Conservation (phyloP, 106 monocot species). For the Chionographis japonica region DNA sequence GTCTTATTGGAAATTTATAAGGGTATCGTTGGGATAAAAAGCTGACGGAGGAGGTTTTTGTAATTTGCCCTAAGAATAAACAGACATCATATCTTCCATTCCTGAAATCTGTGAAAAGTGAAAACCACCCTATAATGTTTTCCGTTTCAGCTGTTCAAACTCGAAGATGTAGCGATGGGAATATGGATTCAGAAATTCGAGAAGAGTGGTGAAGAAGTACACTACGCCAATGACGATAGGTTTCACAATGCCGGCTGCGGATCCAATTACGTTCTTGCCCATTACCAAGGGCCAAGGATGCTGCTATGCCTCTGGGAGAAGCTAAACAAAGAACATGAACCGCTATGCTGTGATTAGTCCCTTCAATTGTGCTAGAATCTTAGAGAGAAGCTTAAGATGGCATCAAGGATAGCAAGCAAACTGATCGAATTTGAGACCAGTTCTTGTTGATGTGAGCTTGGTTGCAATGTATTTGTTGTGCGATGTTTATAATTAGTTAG, state of each 20-base stretch:
- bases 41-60: too few relatives aligned
- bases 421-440: too few relatives aligned
- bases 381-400: too few relatives aligned
- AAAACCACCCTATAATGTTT: not conserved
- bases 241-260: slow-evolving; percentile 66
- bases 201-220: slow-evolving; percentile 49
- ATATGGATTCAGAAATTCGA: slow-evolving; percentile 85
- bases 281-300: slow-evolving; percentile 78
- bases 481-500: too few relatives aligned
- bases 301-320: slow-evolving; percentile 88
- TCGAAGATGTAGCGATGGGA: slow-evolving; percentile 95
- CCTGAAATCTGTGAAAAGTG: not conserved
- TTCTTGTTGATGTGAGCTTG: too few relatives aligned
- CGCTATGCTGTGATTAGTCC: slow-evolving; percentile 69
- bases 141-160: slow-evolving; percentile 66
- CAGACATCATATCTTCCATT: too few relatives aligned
- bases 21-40: too few relatives aligned
- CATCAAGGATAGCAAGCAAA: too few relatives aligned
- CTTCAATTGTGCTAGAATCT: not conserved
- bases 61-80: too few relatives aligned
- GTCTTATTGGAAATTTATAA: too few relatives aligned
- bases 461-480: too few relatives aligned
- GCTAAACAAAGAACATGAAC: slow-evolving; percentile 38
- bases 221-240: slow-evolving; percentile 56
- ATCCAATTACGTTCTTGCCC: slow-evolving; percentile 66